Evolutionary conservation across 176 grass and related monocot genomes (phyloP).

Genomic region (Bromus sterilis): DNA sequence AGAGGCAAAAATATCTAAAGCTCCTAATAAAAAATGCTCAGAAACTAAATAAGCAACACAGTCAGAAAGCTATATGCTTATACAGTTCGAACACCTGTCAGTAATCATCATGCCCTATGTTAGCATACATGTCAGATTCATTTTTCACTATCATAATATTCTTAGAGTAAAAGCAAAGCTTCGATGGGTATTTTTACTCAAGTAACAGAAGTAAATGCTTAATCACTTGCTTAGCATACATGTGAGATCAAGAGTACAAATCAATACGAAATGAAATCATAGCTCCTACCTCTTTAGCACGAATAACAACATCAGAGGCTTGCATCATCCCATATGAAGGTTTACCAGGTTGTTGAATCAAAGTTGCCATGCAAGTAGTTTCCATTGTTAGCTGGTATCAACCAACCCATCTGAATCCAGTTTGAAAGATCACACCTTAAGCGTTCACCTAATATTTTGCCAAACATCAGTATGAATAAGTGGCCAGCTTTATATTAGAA

Average conservation of each 20-base stretch:
- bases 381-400: slow-evolving; percentile 11
- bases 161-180: background rate
- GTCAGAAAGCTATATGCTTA: too few species aligned
- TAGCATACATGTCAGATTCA: too few species aligned
- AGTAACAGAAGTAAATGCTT: background rate
- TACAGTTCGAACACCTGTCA: too few species aligned
- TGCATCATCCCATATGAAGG: slow-evolving; percentile 83
- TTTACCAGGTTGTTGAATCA: slow-evolving; percentile 86
- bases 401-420: background rate
- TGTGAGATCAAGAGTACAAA: background rate
- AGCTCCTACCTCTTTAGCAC: slow-evolving; percentile 70
- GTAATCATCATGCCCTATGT: too few species aligned
- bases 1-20: too few species aligned
- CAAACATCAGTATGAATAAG: background rate
- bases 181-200: background rate
- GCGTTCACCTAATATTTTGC: background rate
- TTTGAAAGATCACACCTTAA: background rate
- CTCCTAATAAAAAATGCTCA: too few species aligned
- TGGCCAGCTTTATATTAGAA: background rate
- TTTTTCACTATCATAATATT: background rate
- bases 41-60: too few species aligned
- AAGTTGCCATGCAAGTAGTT: slow-evolving; percentile 48
- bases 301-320: slow-evolving; percentile 82
- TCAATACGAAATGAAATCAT: background rate
- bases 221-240: slow-evolving; percentile 6